phyloP scores from a whole-genome alignment of 2,329 filamentous ascomycete species.

The Beauveria bassiana region DNA sequence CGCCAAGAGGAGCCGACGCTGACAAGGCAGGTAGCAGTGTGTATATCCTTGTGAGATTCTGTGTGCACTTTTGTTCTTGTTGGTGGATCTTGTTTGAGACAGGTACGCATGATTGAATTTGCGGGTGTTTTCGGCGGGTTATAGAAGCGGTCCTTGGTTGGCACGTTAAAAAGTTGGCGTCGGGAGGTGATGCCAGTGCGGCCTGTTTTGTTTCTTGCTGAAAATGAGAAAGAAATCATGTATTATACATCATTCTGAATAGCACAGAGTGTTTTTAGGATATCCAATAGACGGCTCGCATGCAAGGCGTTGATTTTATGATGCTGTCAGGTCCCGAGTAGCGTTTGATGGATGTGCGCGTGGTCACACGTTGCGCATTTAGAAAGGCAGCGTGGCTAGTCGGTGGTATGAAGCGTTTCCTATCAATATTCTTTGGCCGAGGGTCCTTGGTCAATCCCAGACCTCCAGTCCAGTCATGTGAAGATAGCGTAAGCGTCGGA shows the following conservation, averaged over 20 bases:
- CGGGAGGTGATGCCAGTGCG: not conserved
- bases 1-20: constrained; percentile 2
- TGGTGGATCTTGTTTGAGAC: not conserved
- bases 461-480: too few relatives aligned
- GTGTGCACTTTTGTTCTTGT: not conserved
- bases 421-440: too few relatives aligned
- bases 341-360: too few relatives aligned
- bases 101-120: not conserved
- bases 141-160: not conserved
- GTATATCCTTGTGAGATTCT: not conserved
- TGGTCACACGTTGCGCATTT: too few relatives aligned
- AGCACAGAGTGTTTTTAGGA: not conserved
- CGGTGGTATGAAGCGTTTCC: too few relatives aligned
- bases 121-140: not conserved
- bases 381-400: too few relatives aligned
- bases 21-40: not conserved
- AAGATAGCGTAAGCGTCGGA: too few relatives aligned
- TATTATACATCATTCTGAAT: constrained; percentile 3
- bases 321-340: too few relatives aligned
- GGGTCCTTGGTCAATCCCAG: too few relatives aligned
- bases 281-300: not conserved
- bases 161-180: not conserved
- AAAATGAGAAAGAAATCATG: not conserved
- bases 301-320: not conserved
- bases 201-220: not conserved